Evolutionary conservation across 805 yeast genomes (phyloP).

Genomic region (Monosporozyma servazzii): DNA sequence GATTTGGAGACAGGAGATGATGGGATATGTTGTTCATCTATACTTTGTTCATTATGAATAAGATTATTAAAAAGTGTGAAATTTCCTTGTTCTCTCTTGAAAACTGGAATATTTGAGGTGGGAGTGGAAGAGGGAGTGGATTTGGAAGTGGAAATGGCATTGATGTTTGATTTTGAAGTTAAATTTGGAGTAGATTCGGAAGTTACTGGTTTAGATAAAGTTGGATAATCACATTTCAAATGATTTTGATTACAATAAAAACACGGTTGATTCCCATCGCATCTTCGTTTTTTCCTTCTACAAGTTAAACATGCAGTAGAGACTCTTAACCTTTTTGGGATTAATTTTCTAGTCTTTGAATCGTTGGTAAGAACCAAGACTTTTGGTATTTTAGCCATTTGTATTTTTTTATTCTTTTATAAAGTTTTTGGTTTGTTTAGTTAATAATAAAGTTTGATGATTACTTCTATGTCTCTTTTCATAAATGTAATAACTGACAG

Average conservation of each 20-base stretch:
- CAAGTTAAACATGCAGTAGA: slow-evolving; percentile 72
- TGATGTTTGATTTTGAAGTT: background rate
- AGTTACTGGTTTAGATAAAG: background rate
- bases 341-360: slow-evolving; percentile 15
- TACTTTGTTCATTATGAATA: background rate
- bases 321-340: slow-evolving; percentile 48
- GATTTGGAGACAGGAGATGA: background rate
- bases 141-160: background rate
- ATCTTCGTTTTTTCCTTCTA: slow-evolving; percentile 65
- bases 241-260: slow-evolving; percentile 37
- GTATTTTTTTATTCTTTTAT: background rate
- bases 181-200: background rate
- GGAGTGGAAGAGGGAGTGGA: background rate
- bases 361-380: slow-evolving; percentile 21
- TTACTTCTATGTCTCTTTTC: slow-evolving; percentile 45
- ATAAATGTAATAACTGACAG: slow-evolving; percentile 51
- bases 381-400: slow-evolving; percentile 11
- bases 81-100: background rate
- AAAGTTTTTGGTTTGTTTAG: background rate
- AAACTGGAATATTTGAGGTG: background rate
- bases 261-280: slow-evolving; percentile 75
- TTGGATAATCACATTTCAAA: slow-evolving; percentile 5
- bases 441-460: slow-evolving; percentile 45
- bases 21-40: background rate
- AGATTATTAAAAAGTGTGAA: background rate